These are phyloP conservation scores for Tilletia setariae DNA, from an alignment of 1,284 basidiomycete genomes.

Conservation along the genomic window DNA sequence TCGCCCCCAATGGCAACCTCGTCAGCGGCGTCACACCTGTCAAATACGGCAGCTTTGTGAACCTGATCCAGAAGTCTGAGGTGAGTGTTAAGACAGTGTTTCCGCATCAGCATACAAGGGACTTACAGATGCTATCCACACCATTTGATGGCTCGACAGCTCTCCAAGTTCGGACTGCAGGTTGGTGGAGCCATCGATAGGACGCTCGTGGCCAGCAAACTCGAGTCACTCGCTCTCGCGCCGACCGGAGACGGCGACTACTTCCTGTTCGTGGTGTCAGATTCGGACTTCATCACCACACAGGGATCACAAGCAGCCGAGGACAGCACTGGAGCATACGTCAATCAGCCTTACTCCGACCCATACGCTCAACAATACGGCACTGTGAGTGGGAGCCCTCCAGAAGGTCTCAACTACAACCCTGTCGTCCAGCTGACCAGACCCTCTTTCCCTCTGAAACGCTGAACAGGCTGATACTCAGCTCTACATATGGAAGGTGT, in stretches of 20 bases:
- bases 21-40: constrained; percentile 60
- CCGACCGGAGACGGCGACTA: constrained; percentile 66
- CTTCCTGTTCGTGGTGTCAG: constrained; percentile 65
- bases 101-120: too few species aligned
- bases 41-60: constrained; percentile 62
- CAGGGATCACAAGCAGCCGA: constrained; percentile 60
- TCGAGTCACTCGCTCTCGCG: constrained; percentile 67
- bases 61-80: constrained; percentile 59
- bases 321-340: constrained; percentile 23
- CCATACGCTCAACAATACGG: constrained; percentile 30
- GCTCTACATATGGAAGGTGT: constrained; percentile 67
- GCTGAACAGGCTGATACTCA: constrained; percentile 60
- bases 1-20: constrained; percentile 62
- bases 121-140: constrained; percentile 19
- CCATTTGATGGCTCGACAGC: constrained; percentile 56
- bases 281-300: constrained; percentile 67
- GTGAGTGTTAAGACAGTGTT: too few species aligned
- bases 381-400: neutral
- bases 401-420: neutral
- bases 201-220: constrained; percentile 66
- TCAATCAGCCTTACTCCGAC: constrained; percentile 32
- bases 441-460: neutral
- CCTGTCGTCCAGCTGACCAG: neutral
- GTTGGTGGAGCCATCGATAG: constrained; percentile 49
- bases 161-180: constrained; percentile 66